These are phyloP conservation scores for Clathrospora elynae DNA, from an alignment of 2,329 filamentous ascomycete genomes.

Conservation along the genomic window DNA sequence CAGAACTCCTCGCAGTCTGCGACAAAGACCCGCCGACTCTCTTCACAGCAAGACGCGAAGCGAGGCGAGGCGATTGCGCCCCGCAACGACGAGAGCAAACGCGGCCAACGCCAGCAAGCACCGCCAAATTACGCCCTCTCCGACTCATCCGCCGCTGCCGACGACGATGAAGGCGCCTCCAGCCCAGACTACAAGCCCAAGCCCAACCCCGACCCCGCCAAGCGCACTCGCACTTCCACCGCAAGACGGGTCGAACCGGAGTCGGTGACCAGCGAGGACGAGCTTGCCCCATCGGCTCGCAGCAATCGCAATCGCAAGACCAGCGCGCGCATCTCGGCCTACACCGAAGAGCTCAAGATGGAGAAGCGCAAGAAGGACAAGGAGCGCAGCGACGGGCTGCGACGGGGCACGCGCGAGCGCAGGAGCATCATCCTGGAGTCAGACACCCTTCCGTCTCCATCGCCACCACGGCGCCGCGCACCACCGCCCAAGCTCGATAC, in stretches of 20 bases:
- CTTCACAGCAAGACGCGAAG: conserved; percentile 11
- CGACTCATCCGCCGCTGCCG: conserved; percentile 8
- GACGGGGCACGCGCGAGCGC: conserved; percentile 32
- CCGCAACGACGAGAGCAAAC: conserved; percentile 19
- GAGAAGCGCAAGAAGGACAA: conserved; percentile 31
- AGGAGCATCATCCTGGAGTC: conserved; percentile 39
- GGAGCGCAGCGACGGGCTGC: conserved; percentile 17
- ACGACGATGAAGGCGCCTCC: conserved; percentile 2
- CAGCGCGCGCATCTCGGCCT: conserved; percentile 14
- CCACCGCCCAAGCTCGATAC: conserved; percentile 42
- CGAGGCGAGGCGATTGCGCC: not conserved
- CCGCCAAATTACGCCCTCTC: conserved; percentile 10
- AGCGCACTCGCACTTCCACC: conserved; percentile 1
- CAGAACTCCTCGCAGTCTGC: conserved; percentile 39
- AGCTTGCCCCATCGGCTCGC: conserved; percentile 22
- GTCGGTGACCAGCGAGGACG: conserved; percentile 30
- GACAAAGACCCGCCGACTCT: conserved; percentile 34
- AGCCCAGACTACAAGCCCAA: not conserved
- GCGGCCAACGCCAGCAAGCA: conserved; percentile 5
- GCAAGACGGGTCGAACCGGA: conserved; percentile 5
- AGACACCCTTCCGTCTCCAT: conserved; percentile 30
- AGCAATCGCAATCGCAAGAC: conserved; percentile 17
- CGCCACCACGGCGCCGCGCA: conserved; percentile 15
- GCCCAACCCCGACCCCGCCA: conserved; percentile 1
- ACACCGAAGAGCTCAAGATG: conserved; percentile 42